Evolutionary conservation across 2,329 filamentous ascomycete genomes (phyloP), one percentile per base, ranked within the genome.

Genomic region (Phaeosphaeriaceae sp.): DNA sequence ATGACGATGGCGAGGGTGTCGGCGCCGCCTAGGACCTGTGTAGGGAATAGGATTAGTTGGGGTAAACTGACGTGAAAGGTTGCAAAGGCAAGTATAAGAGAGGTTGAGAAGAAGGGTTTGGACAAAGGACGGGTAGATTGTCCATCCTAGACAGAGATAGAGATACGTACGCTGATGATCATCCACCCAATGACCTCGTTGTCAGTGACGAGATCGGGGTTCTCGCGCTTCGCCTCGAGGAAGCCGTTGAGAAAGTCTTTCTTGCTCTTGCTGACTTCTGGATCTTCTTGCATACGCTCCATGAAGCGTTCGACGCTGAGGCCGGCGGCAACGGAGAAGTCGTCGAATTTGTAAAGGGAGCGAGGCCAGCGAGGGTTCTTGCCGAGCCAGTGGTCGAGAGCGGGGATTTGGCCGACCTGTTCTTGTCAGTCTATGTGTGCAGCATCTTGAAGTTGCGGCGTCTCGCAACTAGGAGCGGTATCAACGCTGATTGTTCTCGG

Each of bases 101-200:
- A n/a, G n/a, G n/a, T n/a, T n/a, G n/a, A n/a, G n/a, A n/a, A n/a
- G n/a, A n/a, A n/a, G n/a, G n/a, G n/a, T n/a, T n/a, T n/a, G n/a
- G n/a, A n/a, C n/a, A n/a, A n/a, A n/a, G n/a, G n/a, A n/a, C n/a
- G n/a, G n/a, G n/a, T n/a, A n/a, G n/a, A n/a, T n/a, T n/a, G n/a
- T n/a, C n/a, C n/a, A n/a, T n/a, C n/a, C n/a, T n/a, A n/a, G n/a
- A n/a, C n/a, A n/a, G n/a, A n/a, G n/a, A n/a, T n/a, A n/a, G n/a
- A n/a, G 41, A n/a, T 21, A 62, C 61, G 62, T 51, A 71, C 66
- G 41, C 74, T 76, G 47, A 74, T 63, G 19, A 75, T 70, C 65
- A 76, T 67, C 54, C 72, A 75, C 1, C 69, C 69, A 19, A 76
- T 70, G 25, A 75, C 66, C 46, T 69, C 67, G 17, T 69, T 71